A percentile compares a stretch with the other conserved stretches of the same genome.
Evolutionary conservation across 2,329 filamentous ascomycete genomes (phyloP).

Genomic region (Ceratocystis alfenasii): DNA sequence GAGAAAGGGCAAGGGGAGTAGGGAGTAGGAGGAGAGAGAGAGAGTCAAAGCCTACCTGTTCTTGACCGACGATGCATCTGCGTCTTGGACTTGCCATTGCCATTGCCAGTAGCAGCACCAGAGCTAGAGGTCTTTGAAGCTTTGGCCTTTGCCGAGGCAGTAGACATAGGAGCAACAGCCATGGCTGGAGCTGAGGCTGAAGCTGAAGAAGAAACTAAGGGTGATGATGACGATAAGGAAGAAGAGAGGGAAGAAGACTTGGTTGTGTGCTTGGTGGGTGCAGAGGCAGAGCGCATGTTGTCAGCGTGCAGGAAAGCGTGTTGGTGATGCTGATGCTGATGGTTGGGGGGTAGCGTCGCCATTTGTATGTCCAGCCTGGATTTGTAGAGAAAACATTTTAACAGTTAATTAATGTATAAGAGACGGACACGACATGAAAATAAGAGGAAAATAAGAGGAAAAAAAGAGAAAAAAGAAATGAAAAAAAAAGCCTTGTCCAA

Average conservation of each 20-base stretch:
- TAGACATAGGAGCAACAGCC: constrained; percentile 32
- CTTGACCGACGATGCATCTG: constrained; percentile 92
- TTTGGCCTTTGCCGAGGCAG: constrained; percentile 42
- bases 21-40: constrained; percentile 28
- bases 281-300: constrained; percentile 23
- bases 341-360: constrained; percentile 54
- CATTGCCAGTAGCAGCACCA: constrained; percentile 26
- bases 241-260: constrained; percentile 47
- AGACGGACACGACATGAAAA: not conserved
- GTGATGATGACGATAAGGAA: constrained; percentile 44
- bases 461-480: constrained; percentile 5
- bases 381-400: constrained; percentile 13
- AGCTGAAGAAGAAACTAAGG: constrained; percentile 51
- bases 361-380: constrained; percentile 43
- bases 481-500: not conserved
- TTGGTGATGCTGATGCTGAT: constrained; percentile 29
- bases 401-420: constrained; percentile 4
- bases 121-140: constrained; percentile 41
- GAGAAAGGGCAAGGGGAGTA: constrained; percentile 30
- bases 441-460: not conserved
- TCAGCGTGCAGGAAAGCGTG: constrained; percentile 40
- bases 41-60: constrained; percentile 45
- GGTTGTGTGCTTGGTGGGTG: constrained; percentile 33
- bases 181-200: constrained; percentile 43
- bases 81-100: constrained; percentile 51